A percentile compares a stretch with the other conserved stretches of the same genome.
Evolutionary conservation across 108 stramenopile species (phyloP).

Genomic region (Stephanodiscus minutulus): DNA sequence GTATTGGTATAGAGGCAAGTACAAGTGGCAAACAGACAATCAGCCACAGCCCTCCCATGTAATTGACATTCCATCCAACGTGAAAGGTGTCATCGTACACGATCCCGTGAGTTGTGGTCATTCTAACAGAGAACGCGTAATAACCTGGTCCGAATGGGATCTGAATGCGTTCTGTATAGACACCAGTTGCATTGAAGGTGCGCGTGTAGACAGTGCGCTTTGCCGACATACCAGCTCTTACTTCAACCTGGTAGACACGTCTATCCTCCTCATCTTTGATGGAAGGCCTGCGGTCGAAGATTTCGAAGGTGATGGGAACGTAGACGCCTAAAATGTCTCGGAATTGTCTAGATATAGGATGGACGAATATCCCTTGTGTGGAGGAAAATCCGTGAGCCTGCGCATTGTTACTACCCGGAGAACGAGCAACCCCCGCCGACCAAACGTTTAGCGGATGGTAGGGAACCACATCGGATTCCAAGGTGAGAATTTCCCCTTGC

Average conservation of each 20-base stretch:
- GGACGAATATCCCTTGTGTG: conserved; percentile 81
- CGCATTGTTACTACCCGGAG: conserved; percentile 56
- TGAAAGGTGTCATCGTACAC: conserved; percentile 83
- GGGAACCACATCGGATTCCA: conserved; percentile 67
- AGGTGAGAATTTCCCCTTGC: conserved; percentile 71
- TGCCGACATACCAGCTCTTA: conserved; percentile 66
- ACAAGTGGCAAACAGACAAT: conserved; percentile 58
- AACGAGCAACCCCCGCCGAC: conserved; percentile 70
- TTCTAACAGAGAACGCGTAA: conserved; percentile 59
- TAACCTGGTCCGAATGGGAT: conserved; percentile 78
- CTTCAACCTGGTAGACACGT: conserved; percentile 67
- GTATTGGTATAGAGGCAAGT: conserved; percentile 43
- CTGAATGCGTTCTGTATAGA: conserved; percentile 75
- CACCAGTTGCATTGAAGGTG: conserved; percentile 58
- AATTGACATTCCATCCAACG: conserved; percentile 82
- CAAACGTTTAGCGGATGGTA: conserved; percentile 83
- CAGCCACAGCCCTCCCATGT: conserved; percentile 80
- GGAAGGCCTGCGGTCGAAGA: conserved; percentile 80
- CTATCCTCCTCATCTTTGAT: conserved; percentile 63
- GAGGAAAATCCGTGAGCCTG: conserved; percentile 77
- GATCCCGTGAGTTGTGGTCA: conserved; percentile 73
- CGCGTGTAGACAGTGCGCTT: conserved; percentile 51
- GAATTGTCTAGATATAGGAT: conserved; percentile 72
- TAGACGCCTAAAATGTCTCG: conserved; percentile 78
- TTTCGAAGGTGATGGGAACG: conserved; percentile 79